These are phyloP conservation scores for Scortechinia acanthostroma DNA, from an alignment of 2,329 filamentous ascomycete species.

Conservation along the genomic window DNA sequence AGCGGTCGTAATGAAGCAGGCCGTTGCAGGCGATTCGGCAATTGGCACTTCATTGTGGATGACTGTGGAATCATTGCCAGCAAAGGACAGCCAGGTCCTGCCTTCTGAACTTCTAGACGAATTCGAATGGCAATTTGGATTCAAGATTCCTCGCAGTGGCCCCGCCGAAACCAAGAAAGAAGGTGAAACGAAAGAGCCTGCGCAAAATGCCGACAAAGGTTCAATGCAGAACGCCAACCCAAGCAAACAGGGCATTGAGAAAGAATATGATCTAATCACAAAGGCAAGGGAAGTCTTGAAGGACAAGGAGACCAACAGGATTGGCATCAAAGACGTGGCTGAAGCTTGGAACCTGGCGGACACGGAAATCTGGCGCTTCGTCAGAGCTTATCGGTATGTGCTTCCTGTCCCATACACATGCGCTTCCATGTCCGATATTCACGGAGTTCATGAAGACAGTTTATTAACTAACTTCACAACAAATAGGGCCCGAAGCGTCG, in stretches of 20 bases:
- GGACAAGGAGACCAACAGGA: neutral
- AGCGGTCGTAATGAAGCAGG: neutral
- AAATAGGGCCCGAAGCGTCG: conserved; percentile 41
- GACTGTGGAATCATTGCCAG: neutral
- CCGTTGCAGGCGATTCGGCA: neutral
- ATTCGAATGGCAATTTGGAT: conserved; percentile 2
- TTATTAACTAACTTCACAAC: conserved; percentile 3
- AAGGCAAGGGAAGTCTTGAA: neutral
- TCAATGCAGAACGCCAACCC: neutral
- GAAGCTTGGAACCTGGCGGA: conserved; percentile 53
- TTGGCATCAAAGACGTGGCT: conserved; percentile 27
- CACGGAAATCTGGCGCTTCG: conserved; percentile 58
- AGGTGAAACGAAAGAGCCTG: neutral
- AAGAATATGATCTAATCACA: neutral
- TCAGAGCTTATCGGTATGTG: conserved; percentile 41
- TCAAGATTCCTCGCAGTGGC: neutral
- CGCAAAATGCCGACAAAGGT: too few relatives aligned
- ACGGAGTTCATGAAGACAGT: conserved; percentile 5
- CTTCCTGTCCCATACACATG: conserved; percentile 3
- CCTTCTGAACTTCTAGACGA: neutral
- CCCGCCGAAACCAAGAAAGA: neutral
- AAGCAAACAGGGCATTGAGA: neutral
- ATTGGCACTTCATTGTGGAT: neutral
- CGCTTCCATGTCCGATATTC: neutral
- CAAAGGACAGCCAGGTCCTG: neutral